Conservation (phyloP, 2,329 filamentous ascomycete genomes). For the Monosporascus sp. region DNA sequence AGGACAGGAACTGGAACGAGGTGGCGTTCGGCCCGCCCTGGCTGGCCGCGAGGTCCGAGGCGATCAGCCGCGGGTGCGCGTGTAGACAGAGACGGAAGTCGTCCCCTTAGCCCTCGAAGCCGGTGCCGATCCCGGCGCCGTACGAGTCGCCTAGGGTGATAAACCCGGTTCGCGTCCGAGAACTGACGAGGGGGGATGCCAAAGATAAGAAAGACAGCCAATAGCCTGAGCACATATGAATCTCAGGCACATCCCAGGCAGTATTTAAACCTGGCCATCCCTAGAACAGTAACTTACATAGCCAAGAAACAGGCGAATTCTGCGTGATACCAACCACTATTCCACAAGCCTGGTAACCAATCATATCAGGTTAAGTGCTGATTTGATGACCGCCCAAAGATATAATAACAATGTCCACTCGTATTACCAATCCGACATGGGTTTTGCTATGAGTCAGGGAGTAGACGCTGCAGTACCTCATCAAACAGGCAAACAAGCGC, state of each 20-base stretch:
- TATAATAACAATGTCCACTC: too few species aligned
- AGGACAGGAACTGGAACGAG: slow-evolving; percentile 41
- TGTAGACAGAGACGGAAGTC: slow-evolving; percentile 37
- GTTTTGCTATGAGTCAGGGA: slow-evolving; percentile 7
- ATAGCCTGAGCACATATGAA: too few species aligned
- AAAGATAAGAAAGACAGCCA: too few species aligned
- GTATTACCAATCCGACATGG: slow-evolving; percentile 9
- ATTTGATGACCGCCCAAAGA: too few species aligned
- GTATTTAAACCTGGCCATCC: too few species aligned
- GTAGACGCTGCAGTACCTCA: slow-evolving; percentile 8
- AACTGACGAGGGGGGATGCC: background rate
- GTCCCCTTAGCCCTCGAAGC: slow-evolving; percentile 34
- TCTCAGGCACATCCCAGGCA: too few species aligned
- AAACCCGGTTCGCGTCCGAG: slow-evolving; percentile 26
- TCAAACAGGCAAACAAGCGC: slow-evolving; percentile 8
- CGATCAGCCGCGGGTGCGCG: slow-evolving; percentile 38
- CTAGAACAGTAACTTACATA: too few species aligned
- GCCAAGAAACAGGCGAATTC: too few species aligned
- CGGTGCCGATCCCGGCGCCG: slow-evolving; percentile 43
- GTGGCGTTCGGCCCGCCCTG: slow-evolving; percentile 21
- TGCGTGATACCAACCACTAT: too few species aligned
- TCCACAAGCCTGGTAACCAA: too few species aligned
- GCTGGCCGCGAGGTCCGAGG: slow-evolving; percentile 28
- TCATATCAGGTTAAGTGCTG: too few species aligned
- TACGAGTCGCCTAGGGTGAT: slow-evolving; percentile 43